These are phyloP conservation scores for Populus hybrid DNA, from an alignment of 441 rosid genomes.

Conservation along the genomic window DNA sequence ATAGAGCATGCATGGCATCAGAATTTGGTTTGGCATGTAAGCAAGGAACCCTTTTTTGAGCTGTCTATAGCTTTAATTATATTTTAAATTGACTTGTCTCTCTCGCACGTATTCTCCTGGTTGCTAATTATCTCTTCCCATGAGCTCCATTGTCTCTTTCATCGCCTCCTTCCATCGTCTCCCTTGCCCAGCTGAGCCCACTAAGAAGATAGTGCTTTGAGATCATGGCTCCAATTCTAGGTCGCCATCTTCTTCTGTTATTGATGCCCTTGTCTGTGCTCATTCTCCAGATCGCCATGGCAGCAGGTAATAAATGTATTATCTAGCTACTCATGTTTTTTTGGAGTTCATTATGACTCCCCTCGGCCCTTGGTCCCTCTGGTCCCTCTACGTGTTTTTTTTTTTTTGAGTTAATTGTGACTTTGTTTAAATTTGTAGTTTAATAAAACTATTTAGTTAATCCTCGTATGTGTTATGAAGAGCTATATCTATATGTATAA, in stretches of 20 bases:
- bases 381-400: neutral
- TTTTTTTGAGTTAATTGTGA: too few relatives aligned
- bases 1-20: constrained; percentile 35
- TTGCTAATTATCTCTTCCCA: neutral
- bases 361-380: too few relatives aligned
- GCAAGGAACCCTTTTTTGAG: constrained; percentile 18
- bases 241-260: neutral
- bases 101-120: constrained; percentile 39
- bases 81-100: constrained; percentile 27
- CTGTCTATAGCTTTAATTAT: neutral
- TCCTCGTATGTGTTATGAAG: too few relatives aligned
- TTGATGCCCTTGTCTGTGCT: neutral
- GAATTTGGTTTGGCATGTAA: constrained; percentile 9
- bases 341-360: too few relatives aligned
- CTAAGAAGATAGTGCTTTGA: neutral
- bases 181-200: neutral
- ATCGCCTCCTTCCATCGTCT: neutral
- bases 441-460: too few relatives aligned
- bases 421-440: too few relatives aligned
- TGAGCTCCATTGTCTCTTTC: neutral
- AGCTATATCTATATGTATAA: too few relatives aligned
- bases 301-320: constrained; percentile 31
- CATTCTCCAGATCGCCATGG: constrained; percentile 15
- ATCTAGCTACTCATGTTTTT: neutral
- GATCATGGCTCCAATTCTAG: constrained; percentile 25